These are phyloP conservation scores for Chlamydomonas sp. DNA, from an alignment of 139 green algal genomes.

Conservation along the genomic window DNA sequence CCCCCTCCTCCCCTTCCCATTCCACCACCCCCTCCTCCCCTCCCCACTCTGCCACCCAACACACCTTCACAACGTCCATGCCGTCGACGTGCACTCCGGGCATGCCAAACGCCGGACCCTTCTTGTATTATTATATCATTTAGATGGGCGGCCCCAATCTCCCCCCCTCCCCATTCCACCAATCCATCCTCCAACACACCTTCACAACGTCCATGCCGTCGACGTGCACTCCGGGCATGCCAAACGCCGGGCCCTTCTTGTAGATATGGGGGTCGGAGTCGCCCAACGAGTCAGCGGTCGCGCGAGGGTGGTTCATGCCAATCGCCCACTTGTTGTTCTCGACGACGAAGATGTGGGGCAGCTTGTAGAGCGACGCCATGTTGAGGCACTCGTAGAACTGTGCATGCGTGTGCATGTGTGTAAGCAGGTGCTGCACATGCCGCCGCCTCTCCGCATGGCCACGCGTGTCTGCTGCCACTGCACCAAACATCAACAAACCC, in stretches of 20 bases:
- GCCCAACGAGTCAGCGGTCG: conserved; percentile 59
- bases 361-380: conserved; percentile 96
- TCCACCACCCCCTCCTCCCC: no score
- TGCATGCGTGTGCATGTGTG: conserved; percentile 15
- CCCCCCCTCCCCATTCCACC: not conserved
- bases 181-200: conserved; percentile 32
- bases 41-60: no score
- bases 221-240: conserved; percentile 93
- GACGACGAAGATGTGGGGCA: conserved; percentile 97
- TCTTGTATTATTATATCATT: no score
- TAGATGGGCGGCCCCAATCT: not conserved
- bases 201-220: conserved; percentile 98
- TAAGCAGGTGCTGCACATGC: not conserved
- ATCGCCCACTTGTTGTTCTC: conserved; percentile 99
- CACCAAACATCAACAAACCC: conserved; percentile 2
- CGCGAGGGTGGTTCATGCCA: conserved; percentile 87
- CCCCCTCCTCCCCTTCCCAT: not conserved
- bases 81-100: conserved; percentile 30
- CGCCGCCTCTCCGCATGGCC: not conserved
- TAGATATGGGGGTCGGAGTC: conserved; percentile 88
- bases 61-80: conserved; percentile 96
- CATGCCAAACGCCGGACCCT: not conserved
- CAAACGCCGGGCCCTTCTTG: conserved; percentile 95
- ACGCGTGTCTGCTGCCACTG: not conserved
- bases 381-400: conserved; percentile 95